Conservation (phyloP, 257 asterid genomes). For the Rehmannia glutinosa region DNA sequence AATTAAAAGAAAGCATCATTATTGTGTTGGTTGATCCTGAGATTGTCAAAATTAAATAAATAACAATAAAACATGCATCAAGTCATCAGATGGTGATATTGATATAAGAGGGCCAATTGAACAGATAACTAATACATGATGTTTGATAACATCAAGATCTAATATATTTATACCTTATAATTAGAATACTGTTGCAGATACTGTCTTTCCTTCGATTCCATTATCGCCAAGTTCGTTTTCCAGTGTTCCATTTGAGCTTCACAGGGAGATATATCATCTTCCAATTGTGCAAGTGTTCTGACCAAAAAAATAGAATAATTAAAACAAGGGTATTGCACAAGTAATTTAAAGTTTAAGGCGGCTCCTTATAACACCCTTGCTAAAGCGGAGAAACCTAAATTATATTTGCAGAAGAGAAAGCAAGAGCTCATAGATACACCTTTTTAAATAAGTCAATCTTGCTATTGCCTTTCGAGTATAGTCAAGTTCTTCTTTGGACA, state of each 20-base stretch:
- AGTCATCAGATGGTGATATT: not conserved
- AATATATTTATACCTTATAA: slow-evolving; percentile 51
- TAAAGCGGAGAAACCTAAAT: not conserved
- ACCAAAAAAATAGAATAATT: not conserved
- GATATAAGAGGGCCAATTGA: not conserved
- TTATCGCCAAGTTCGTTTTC: slow-evolving; percentile 71
- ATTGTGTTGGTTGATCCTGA: not conserved
- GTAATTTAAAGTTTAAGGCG: not conserved
- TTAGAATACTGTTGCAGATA: slow-evolving; percentile 84
- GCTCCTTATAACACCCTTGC: not conserved
- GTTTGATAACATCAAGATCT: not conserved
- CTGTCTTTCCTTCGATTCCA: slow-evolving; percentile 91
- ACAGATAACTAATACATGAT: not conserved
- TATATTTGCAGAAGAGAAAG: slow-evolving; percentile 8
- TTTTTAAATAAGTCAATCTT: slow-evolving; percentile 80
- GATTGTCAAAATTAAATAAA: not conserved
- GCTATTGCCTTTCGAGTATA: slow-evolving; percentile 94
- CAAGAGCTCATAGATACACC: slow-evolving; percentile 30
- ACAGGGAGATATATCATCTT: slow-evolving; percentile 83
- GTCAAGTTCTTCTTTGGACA: slow-evolving; percentile 84
- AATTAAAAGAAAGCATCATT: not conserved
- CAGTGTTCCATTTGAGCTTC: slow-evolving; percentile 89
- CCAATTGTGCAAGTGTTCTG: slow-evolving; percentile 85
- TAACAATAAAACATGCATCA: not conserved
- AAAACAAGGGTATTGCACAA: not conserved